Evolutionary conservation across 768 basidiomycete genomes (phyloP).

Genomic region (Russula compacta): DNA sequence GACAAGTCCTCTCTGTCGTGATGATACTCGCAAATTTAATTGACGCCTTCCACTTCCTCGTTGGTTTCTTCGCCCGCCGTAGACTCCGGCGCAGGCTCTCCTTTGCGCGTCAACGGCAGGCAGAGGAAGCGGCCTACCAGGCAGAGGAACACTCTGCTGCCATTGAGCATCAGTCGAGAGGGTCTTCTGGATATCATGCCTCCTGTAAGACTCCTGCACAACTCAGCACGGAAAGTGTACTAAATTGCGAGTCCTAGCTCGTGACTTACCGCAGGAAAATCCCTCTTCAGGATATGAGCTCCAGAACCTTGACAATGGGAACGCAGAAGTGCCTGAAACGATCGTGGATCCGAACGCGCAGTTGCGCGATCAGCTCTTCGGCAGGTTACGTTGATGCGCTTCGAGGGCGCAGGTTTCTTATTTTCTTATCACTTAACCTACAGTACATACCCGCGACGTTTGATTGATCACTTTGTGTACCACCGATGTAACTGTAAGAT

Average conservation of each 20-base stretch:
- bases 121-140: not conserved
- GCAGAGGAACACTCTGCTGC: not conserved
- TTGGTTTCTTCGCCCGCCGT: not conserved
- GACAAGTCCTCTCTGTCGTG: constrained; percentile 11
- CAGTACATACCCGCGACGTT: not conserved
- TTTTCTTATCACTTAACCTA: not conserved
- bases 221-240: not conserved
- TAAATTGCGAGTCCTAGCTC: not conserved
- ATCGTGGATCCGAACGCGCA: not conserved
- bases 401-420: not conserved
- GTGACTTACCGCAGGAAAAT: not conserved
- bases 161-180: not conserved
- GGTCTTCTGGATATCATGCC: not conserved
- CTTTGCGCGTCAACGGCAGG: not conserved
- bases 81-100: not conserved
- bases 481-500: not conserved
- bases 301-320: not conserved
- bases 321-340: not conserved
- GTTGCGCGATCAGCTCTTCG: not conserved
- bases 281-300: not conserved
- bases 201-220: not conserved
- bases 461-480: not conserved
- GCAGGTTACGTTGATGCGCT: not conserved
- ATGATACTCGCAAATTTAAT: constrained; percentile 11
- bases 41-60: constrained; percentile 3